phyloP scores from a whole-genome alignment of 2,329 filamentous ascomycete species.

The Lecanicillium sp. region DNA sequence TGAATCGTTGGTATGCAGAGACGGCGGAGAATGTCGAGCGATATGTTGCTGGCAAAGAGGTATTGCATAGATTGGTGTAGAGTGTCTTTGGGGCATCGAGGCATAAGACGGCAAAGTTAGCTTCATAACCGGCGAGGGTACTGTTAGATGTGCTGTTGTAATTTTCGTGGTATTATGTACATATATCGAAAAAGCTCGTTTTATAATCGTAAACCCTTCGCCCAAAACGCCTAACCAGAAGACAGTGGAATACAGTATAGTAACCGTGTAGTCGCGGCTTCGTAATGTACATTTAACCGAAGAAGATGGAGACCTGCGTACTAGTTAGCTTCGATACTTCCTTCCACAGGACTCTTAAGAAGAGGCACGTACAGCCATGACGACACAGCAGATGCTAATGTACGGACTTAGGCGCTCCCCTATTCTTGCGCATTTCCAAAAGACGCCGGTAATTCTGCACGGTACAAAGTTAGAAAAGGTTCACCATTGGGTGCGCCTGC shows the following conservation, averaged over 20 bases:
- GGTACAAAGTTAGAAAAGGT: background rate
- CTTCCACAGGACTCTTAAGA: too few species aligned
- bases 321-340: too few species aligned
- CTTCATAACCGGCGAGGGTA: too few species aligned
- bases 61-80: conserved; percentile 11
- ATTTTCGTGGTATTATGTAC: conserved; percentile 3
- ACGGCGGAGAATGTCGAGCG: conserved; percentile 54
- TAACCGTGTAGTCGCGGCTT: too few species aligned
- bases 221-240: conserved; percentile 7
- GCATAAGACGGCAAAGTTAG: background rate
- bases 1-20: conserved; percentile 60
- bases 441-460: conserved; percentile 59
- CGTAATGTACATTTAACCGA: conserved; percentile 26
- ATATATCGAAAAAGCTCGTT: conserved; percentile 5
- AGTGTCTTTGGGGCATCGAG: too few species aligned
- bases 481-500: background rate
- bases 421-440: conserved; percentile 93
- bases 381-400: conserved; percentile 83
- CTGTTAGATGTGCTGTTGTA: too few species aligned
- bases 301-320: conserved; percentile 25
- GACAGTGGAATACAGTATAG: conserved; percentile 1
- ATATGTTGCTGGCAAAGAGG: conserved; percentile 28
- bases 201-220: conserved; percentile 6
- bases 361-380: conserved; percentile 89
- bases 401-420: conserved; percentile 92